A percentile compares a stretch with the other conserved stretches of the same genome.
Evolutionary conservation across 192 early-diverging fungal species (phyloP).

Genomic region (Coemansia sp.): DNA sequence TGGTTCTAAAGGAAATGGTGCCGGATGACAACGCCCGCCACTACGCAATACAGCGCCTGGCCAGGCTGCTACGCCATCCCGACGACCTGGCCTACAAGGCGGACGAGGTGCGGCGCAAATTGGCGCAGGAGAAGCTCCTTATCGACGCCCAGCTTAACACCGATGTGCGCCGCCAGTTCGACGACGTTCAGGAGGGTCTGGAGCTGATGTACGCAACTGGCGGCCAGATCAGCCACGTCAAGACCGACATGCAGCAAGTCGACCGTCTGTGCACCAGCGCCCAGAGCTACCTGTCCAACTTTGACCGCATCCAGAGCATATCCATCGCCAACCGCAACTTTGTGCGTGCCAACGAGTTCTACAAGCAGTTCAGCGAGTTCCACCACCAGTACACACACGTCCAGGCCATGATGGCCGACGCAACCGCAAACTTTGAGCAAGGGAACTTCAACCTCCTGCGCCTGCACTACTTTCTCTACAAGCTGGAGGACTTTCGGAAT

Average conservation of each 20-base stretch:
- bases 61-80: conserved; percentile 87
- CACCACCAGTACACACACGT: conserved; percentile 79
- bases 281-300: conserved; percentile 87
- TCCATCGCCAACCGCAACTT: conserved; percentile 96
- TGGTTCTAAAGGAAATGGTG: conserved; percentile 36
- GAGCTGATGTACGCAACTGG: conserved; percentile 72
- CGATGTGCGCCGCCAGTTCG: conserved; percentile 89
- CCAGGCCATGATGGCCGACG: conserved; percentile 68
- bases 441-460: conserved; percentile 72
- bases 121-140: conserved; percentile 85
- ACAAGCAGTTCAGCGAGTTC: conserved; percentile 85
- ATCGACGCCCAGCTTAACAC: conserved; percentile 97
- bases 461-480: conserved; percentile 86
- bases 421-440: conserved; percentile 54
- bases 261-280: conserved; percentile 85
- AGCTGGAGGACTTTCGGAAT: conserved; percentile 87
- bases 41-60: conserved; percentile 75
- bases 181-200: conserved; percentile 86
- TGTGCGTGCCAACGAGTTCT: conserved; percentile 80
- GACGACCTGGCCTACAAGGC: conserved; percentile 93
- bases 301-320: conserved; percentile 89
- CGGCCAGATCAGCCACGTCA: conserved; percentile 65
- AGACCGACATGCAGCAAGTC: conserved; percentile 78
- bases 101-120: conserved; percentile 73
- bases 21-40: conserved; percentile 61